phyloP scores from a whole-genome alignment of 768 basidiomycete species.

The Pseudohyphozyma bogoriensis region DNA sequence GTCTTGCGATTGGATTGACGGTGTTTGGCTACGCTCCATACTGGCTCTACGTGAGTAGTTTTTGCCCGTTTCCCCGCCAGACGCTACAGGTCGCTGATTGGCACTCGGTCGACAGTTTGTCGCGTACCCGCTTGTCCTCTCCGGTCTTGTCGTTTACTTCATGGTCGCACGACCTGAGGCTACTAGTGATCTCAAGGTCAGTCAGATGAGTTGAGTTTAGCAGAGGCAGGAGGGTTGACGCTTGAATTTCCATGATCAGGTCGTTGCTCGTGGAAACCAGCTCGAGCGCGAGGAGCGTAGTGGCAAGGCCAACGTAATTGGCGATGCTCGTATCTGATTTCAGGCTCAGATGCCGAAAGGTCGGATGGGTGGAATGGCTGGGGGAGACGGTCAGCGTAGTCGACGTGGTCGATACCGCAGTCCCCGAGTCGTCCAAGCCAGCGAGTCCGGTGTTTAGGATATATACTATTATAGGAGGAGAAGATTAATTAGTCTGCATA shows the following conservation, averaged over 20 bases:
- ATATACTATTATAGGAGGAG: too few relatives aligned
- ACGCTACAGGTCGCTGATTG: too few relatives aligned
- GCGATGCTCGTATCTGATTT: background rate
- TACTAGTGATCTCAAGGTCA: background rate
- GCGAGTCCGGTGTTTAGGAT: too few relatives aligned
- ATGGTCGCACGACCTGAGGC: slow-evolving; percentile 20
- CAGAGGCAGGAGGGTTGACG: too few relatives aligned
- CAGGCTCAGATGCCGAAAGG: too few relatives aligned
- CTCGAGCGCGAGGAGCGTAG: background rate
- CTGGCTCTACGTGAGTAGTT: slow-evolving; percentile 31
- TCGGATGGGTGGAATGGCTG: too few relatives aligned
- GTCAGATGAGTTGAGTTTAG: background rate
- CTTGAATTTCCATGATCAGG: slow-evolving; percentile 12
- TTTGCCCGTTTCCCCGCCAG: background rate
- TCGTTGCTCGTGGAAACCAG: slow-evolving; percentile 15
- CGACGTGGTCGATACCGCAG: too few relatives aligned
- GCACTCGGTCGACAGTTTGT: background rate
- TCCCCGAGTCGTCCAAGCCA: too few relatives aligned
- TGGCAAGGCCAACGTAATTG: background rate
- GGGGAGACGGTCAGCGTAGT: too few relatives aligned
- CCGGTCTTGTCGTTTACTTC: slow-evolving; percentile 32
- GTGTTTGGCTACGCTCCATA: slow-evolving; percentile 30
- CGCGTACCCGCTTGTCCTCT: slow-evolving; percentile 27
- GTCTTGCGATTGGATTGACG: slow-evolving; percentile 16
- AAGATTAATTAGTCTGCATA: background rate